phyloP scores from a whole-genome alignment of 176 grass and related monocot genomes.

The Carex cristatella region DNA sequence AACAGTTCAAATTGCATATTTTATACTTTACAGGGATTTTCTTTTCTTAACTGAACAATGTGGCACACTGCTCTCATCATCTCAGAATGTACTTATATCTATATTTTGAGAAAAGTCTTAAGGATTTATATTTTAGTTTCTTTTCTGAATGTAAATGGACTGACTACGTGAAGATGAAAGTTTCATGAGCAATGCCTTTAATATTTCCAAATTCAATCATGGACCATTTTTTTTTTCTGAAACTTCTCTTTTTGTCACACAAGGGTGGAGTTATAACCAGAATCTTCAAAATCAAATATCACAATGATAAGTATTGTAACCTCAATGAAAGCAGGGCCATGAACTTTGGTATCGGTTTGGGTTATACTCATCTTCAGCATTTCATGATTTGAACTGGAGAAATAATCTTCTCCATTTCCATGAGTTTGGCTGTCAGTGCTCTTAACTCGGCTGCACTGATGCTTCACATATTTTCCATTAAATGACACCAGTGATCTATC shows the following conservation, averaged over 20 bases:
- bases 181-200: background rate
- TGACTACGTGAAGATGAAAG: background rate
- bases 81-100: background rate
- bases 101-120: background rate
- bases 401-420: slow-evolving; percentile 24
- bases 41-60: background rate
- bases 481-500: slow-evolving; percentile 86
- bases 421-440: slow-evolving; percentile 6
- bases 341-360: slow-evolving; percentile 33
- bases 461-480: slow-evolving; percentile 80
- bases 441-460: slow-evolving; percentile 38
- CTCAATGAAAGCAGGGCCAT: slow-evolving; percentile 94
- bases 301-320: slow-evolving; percentile 28
- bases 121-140: background rate
- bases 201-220: background rate
- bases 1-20: background rate
- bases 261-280: too few relatives aligned
- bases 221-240: background rate
- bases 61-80: background rate
- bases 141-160: background rate
- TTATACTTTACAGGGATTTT: background rate
- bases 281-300: background rate
- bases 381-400: slow-evolving; percentile 48
- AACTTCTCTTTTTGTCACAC: background rate
- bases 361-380: slow-evolving; percentile 59